Evolutionary conservation across 148 eudicot species (phyloP).

Genomic region (Camellia sinensis): DNA sequence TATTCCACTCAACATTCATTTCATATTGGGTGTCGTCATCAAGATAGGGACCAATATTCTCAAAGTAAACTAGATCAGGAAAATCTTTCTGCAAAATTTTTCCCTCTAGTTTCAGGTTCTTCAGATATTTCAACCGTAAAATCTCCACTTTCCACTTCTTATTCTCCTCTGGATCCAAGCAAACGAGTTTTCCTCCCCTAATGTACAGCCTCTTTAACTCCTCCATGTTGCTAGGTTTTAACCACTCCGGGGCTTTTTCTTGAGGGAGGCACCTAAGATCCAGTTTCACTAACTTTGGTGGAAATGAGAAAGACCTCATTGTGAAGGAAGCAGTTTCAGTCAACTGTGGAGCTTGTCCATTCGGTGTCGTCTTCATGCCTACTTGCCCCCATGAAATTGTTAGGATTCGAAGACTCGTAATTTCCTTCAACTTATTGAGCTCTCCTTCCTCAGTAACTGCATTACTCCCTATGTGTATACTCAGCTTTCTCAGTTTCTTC

Average conservation of each 20-base stretch:
- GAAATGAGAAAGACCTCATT: background rate
- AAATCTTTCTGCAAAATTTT: background rate
- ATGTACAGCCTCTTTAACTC: constrained; percentile 1
- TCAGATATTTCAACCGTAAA: constrained; percentile 9
- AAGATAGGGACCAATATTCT: background rate
- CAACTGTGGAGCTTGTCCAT: background rate
- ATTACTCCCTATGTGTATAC: background rate
- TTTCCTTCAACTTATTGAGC: background rate
- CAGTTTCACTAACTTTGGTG: constrained; percentile 10
- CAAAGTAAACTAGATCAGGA: constrained; percentile 3
- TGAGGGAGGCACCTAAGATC: constrained; percentile 5
- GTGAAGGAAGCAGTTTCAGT: background rate
- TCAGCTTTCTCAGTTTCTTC: constrained; percentile 6
- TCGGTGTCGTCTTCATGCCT: background rate
- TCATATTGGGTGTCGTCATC: background rate
- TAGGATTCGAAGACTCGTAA: background rate
- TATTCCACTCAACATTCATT: background rate
- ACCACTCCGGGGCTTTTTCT: background rate
- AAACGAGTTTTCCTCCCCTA: background rate
- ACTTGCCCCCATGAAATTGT: constrained; percentile 1
- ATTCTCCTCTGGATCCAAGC: background rate
- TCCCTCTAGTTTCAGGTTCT: background rate
- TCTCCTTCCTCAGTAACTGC: background rate
- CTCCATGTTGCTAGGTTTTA: background rate
- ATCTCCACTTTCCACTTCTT: constrained; percentile 1